phyloP scores from a whole-genome alignment of 192 early-diverging fungal genomes.

The Endogone sp. region DNA sequence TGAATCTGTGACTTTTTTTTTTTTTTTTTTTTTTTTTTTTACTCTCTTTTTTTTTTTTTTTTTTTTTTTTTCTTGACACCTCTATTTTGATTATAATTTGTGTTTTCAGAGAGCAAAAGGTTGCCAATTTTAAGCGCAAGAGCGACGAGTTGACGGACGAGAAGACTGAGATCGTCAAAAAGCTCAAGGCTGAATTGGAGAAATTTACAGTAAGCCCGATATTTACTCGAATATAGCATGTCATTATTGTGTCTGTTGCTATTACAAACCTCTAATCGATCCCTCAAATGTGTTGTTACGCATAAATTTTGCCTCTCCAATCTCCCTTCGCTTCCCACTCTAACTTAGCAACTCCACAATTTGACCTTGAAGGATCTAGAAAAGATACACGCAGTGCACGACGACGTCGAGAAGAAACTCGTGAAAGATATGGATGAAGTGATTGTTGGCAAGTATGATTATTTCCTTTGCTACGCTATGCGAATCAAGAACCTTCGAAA shows the following conservation, averaged over 20 bases:
- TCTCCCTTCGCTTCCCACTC: too few species aligned
- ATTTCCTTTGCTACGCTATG: neutral
- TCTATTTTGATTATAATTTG: neutral
- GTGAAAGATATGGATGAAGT: neutral
- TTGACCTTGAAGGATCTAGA: neutral
- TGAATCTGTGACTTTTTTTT: too few species aligned
- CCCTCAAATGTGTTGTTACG: too few species aligned
- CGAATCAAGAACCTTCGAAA: too few species aligned
- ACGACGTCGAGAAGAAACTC: neutral
- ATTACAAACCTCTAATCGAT: too few species aligned
- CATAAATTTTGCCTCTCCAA: too few species aligned
- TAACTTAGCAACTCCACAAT: neutral
- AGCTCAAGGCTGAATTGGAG: neutral
- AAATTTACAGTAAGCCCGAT: neutral
- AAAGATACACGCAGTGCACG: neutral
- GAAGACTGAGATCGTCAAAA: neutral
- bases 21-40: neutral
- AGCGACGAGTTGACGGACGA: neutral
- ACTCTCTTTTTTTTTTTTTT: neutral
- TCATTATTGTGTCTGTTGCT: too few species aligned
- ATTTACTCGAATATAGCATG: too few species aligned
- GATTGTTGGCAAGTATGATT: neutral
- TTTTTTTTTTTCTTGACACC: neutral
- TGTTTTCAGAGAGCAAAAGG: neutral
- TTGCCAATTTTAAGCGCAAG: neutral